Base-by-base conservation (phyloP, 768 basidiomycete species). In the Sporobolomyces phaffii region DNA sequence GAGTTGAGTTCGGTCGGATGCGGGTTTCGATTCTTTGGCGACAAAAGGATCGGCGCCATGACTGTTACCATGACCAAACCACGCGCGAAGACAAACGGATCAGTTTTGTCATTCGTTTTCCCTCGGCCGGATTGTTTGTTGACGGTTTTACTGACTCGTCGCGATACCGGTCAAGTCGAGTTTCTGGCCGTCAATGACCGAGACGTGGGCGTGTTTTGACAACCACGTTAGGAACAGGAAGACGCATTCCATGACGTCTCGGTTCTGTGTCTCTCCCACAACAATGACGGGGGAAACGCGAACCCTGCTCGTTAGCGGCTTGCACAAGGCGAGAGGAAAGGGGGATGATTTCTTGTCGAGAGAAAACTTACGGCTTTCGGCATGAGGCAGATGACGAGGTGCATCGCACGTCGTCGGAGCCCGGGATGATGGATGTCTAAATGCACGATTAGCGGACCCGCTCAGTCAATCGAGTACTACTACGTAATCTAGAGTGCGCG, bases 351-450 rank as follows among this genome's bases (percentile, higher is more conserved):
- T n/a, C n/a, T n/a, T n/a, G n/a, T 18, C 44, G 33, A 33, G 20
- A 29, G 18, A 14, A 18, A n/a, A 58, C 54, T 34, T 11, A 64
- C 63, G 8, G 47, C 62, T 8, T 56, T 60, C 2, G 69, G 69
- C 69, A 70, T 66, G 10, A 70, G 33, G 31, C 69, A 70, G 20
- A 70, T 43, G 1, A 66, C 65, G 36, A 70, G 62, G 28, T 70
- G 69, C 67, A 63, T 68, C 2, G 57, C 61, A 4, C 69, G 28
- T 4, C 58, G 45, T 1, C 69, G 36, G 15, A 66, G 33, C 13
- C 33, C 26, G 4, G 47, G 28, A 34, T 66, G 62, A 33, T 48
- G n/a, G 57, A 70, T 66, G 43, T 70, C 69, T 70, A 47, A 26
- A n/a, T 15, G 22, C n/a, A 5, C 33, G 1, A 17, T 1, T n/a